Conservation (phyloP, 176 grass and related monocot species). For the Oryza rufipogon region DNA sequence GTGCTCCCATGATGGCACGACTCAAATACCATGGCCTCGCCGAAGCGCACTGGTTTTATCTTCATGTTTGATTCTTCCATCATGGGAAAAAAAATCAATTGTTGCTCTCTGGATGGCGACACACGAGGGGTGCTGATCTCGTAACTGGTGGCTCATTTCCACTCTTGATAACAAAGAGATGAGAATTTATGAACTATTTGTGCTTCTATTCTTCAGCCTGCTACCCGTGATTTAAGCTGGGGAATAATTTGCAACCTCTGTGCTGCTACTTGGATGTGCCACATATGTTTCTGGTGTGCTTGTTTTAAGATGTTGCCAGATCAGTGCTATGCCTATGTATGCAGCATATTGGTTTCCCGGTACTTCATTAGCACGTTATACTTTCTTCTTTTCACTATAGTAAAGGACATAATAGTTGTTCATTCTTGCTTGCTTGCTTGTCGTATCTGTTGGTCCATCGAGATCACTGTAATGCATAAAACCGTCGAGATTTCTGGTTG, state of each 20-base stretch:
- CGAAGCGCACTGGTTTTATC: conserved; percentile 39
- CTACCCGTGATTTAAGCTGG: conserved; percentile 29
- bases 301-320: conserved; percentile 49
- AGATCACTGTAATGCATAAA: neutral
- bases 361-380: neutral
- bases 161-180: conserved; percentile 34
- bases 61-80: conserved; percentile 34
- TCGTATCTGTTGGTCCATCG: neutral
- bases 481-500: neutral
- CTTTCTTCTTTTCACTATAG: neutral
- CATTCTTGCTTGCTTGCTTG: neutral
- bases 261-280: conserved; percentile 29
- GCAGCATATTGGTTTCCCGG: neutral
- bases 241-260: conserved; percentile 46
- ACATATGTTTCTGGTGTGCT: conserved; percentile 33
- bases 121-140: conserved; percentile 8
- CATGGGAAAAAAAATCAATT: conserved; percentile 32
- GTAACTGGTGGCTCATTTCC: conserved; percentile 44
- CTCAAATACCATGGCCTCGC: conserved; percentile 40
- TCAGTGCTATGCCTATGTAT: neutral
- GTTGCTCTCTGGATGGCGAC: conserved; percentile 22
- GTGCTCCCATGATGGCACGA: conserved; percentile 30
- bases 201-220: conserved; percentile 34
- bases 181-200: conserved; percentile 41
- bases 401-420: conserved; percentile 8